These are phyloP conservation scores for Tulasnella sp. DNA, from an alignment of 768 basidiomycete species.

Conservation along the genomic window DNA sequence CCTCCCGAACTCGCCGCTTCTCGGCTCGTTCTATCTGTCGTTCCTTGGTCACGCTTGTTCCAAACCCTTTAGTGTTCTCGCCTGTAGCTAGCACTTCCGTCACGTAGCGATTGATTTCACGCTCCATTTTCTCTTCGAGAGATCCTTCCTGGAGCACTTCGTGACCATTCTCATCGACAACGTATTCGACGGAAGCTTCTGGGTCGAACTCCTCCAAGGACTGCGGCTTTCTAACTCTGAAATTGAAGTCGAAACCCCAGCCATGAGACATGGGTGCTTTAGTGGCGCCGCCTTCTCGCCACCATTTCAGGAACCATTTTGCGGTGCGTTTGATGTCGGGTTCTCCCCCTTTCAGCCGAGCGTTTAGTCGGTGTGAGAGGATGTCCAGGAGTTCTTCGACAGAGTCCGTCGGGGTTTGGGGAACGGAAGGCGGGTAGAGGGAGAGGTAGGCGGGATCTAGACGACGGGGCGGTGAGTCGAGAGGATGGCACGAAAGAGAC, in stretches of 20 bases:
- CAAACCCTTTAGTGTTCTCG: neutral
- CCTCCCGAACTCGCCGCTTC: neutral
- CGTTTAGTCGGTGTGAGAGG: conserved; percentile 67
- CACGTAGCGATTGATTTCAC: neutral
- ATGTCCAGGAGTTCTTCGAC: conserved; percentile 52
- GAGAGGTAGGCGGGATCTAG: conserved; percentile 38
- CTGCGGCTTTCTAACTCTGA: neutral
- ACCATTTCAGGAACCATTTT: conserved; percentile 75
- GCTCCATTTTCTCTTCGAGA: neutral
- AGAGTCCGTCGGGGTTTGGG: conserved; percentile 41
- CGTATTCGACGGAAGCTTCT: neutral
- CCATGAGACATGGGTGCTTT: conserved; percentile 1
- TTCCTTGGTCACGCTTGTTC: neutral
- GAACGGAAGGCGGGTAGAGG: conserved; percentile 42
- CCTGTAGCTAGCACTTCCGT: neutral
- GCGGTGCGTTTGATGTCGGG: conserved; percentile 62
- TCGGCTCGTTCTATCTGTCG: neutral
- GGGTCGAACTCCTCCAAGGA: neutral
- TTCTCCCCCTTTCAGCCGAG: conserved; percentile 66
- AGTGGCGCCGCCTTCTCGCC: conserved; percentile 40
- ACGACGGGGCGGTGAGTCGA: conserved; percentile 14
- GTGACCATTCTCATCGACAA: neutral
- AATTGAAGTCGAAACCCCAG: conserved; percentile 15
- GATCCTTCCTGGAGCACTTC: neutral
- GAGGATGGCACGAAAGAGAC: conserved; percentile 19